Base-by-base conservation (phyloP, 768 basidiomycete species). In the Lactifluus hygrophoroides region DNA sequence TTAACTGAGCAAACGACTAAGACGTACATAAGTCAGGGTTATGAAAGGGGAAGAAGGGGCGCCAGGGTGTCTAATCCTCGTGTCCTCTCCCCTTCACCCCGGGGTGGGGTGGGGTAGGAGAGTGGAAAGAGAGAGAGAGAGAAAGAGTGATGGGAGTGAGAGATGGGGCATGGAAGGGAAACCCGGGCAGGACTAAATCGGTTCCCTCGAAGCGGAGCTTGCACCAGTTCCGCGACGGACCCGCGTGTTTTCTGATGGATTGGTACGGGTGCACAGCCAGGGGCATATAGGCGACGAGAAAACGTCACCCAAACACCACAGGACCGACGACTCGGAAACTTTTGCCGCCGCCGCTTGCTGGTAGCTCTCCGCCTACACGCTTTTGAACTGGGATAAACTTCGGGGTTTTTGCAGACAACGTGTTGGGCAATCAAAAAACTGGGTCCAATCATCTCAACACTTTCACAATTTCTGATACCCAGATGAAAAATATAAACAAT, bases 231-330 rank as follows among this genome's bases (percentile, higher is more conserved):
- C 59, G 59, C 59, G 59, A 44, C 37, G 13, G 34, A 48, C 54
- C 59, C 59, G 59, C 59, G 59, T 60, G 49, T 50, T 43, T 23
- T 55, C 47, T 51, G 54, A 60, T 60, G 49, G 47, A 49, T n/a
- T 38, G 17, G 11, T 34, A 23, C 32, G 5, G 19, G 19, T 40
- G 25, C 57, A 58, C 44, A 47, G 57, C 45, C 57, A 21, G 21
- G n/a, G n/a, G 40, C 38, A 5, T 21, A 6, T 38, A 56, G 38
- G 47, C 38, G 53, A 59, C 40, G 16, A 25, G 52, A 49, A 38
- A 16, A 59, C 58, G 58, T 59, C 58, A 59, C 58, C 19, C 21
- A 43, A 40, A 40, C 38, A 27, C 52, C 44, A 14, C 34, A 30
- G 30, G 19, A 54, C 59, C 59, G 35, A 23, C 37, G 10, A 37